Evolutionary conservation across 805 yeast genomes (phyloP).

Genomic region (Saccharomycopsis fibuligera): DNA sequence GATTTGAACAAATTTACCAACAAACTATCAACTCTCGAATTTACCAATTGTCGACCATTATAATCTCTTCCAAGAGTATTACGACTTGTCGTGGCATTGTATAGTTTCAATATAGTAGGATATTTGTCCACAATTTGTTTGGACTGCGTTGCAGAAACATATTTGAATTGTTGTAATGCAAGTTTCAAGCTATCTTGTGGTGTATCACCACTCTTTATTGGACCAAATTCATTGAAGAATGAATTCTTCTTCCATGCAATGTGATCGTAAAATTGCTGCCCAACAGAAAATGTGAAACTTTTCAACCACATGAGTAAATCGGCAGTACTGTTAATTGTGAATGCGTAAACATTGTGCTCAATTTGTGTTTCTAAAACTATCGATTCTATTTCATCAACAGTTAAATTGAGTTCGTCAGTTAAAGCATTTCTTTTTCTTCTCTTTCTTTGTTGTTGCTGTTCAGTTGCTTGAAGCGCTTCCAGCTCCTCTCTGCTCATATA

Average conservation of each 20-base stretch:
- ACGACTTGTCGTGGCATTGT: not conserved
- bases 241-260: not conserved
- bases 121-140: conserved; percentile 12
- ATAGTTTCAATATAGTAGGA: conserved; percentile 5
- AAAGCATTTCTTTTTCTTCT: conserved; percentile 2
- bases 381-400: conserved; percentile 8
- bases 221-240: not conserved
- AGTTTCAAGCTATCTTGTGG: conserved; percentile 2
- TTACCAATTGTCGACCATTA: conserved; percentile 10
- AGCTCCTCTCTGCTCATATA: conserved; percentile 3
- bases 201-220: conserved; percentile 13
- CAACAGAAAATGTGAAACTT: conserved; percentile 13
- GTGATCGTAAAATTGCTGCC: conserved; percentile 1
- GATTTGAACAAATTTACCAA: conserved; percentile 13
- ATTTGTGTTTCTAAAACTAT: conserved; percentile 13
- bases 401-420: not conserved
- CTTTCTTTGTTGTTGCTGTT: not conserved
- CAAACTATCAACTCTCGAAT: conserved; percentile 6
- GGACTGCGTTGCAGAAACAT: conserved; percentile 7
- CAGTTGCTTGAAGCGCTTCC: not conserved
- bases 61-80: conserved; percentile 7
- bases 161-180: conserved; percentile 19
- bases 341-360: conserved; percentile 4
- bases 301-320: conserved; percentile 16
- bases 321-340: conserved; percentile 9